phyloP scores from a whole-genome alignment of 345 rosid species.

The Salix arbutifolia region DNA sequence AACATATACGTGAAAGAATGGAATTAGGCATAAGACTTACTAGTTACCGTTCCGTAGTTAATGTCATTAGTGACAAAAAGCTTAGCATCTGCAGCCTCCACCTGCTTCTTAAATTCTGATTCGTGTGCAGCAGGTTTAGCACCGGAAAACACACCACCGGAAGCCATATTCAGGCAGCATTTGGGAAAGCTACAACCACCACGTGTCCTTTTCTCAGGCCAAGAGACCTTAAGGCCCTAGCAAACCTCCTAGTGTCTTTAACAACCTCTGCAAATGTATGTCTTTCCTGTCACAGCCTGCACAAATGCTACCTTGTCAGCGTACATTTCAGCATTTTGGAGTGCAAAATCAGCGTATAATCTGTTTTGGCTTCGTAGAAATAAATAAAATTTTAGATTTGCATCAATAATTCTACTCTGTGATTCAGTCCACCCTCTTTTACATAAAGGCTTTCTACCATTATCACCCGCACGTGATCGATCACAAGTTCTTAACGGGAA shows the following conservation, averaged over 20 bases:
- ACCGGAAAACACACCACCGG: constrained; percentile 87
- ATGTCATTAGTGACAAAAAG: constrained; percentile 61
- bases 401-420: too few relatives aligned
- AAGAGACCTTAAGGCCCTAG: constrained; percentile 68
- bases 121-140: constrained; percentile 75
- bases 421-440: too few relatives aligned
- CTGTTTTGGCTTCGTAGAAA: too few relatives aligned
- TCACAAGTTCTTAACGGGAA: too few relatives aligned
- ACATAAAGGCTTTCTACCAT: too few relatives aligned
- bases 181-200: constrained; percentile 81
- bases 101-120: constrained; percentile 79
- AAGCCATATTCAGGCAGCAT: constrained; percentile 87
- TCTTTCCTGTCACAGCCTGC: constrained; percentile 68
- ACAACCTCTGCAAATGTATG: constrained; percentile 57
- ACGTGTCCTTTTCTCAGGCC: constrained; percentile 83
- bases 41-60: constrained; percentile 58
- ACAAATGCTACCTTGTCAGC: constrained; percentile 76
- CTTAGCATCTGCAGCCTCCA: constrained; percentile 73
- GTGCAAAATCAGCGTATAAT: constrained; percentile 49
- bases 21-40: constrained; percentile 45
- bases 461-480: too few relatives aligned
- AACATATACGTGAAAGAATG: constrained; percentile 87
- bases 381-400: too few relatives aligned
- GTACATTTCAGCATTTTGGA: constrained; percentile 63
- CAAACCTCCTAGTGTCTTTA: constrained; percentile 63